phyloP scores from a whole-genome alignment of 352 stramenopile genomes.

The Pythium periplocum region DNA sequence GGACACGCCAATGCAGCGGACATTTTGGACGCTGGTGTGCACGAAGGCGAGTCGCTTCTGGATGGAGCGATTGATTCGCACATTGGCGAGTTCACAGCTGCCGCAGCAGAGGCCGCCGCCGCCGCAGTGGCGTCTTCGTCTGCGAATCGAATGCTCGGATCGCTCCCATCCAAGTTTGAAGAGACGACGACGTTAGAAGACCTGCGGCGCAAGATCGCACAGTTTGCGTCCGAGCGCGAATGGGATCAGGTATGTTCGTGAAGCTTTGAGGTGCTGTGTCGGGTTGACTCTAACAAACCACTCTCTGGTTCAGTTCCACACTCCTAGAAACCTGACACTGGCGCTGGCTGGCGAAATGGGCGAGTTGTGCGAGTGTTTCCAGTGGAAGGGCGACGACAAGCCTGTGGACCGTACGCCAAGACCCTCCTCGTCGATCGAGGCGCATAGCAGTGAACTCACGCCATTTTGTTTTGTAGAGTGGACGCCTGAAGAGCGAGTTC shows the following conservation, averaged over 20 bases:
- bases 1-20: slow-evolving; percentile 25
- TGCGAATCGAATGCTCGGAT: background rate
- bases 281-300: background rate
- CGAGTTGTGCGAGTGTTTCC: slow-evolving; percentile 94
- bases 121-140: slow-evolving; percentile 7
- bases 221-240: slow-evolving; percentile 28
- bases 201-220: slow-evolving; percentile 20
- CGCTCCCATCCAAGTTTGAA: slow-evolving; percentile 16
- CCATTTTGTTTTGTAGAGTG: slow-evolving; percentile 33
- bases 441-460: background rate
- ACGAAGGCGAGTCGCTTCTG: slow-evolving; percentile 51
- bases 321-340: slow-evolving; percentile 91
- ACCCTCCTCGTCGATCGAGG: too few species aligned
- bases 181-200: slow-evolving; percentile 23
- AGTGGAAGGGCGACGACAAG: slow-evolving; percentile 91
- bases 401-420: slow-evolving; percentile 38
- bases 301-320: slow-evolving; percentile 72
- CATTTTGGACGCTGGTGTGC: slow-evolving; percentile 33
- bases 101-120: slow-evolving; percentile 21
- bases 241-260: slow-evolving; percentile 17
- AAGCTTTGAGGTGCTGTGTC: background rate
- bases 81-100: slow-evolving; percentile 35
- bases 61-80: slow-evolving; percentile 46
- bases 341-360: slow-evolving; percentile 94
- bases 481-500: slow-evolving; percentile 76